phyloP scores from a whole-genome alignment of 441 rosid genomes.

The Mallotus japonicus region DNA sequence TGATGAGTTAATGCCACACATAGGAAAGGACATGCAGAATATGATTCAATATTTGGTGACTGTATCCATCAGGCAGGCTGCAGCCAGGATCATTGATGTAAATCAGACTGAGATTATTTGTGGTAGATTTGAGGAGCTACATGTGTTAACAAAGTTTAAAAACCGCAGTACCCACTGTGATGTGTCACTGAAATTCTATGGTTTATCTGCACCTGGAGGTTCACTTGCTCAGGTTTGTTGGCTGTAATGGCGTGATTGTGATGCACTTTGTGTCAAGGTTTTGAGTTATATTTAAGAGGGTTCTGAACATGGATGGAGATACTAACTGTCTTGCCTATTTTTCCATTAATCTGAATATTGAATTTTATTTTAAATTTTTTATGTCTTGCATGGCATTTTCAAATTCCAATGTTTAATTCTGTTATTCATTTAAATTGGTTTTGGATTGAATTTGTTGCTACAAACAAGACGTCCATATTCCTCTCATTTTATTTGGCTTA shows the following conservation, averaged over 20 bases:
- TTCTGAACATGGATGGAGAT: not conserved
- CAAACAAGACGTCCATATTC: not conserved
- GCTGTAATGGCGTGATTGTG: slow-evolving; percentile 11
- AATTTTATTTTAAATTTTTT: not conserved
- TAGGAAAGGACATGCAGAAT: slow-evolving; percentile 83
- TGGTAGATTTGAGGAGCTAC: slow-evolving; percentile 93
- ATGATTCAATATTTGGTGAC: slow-evolving; percentile 76
- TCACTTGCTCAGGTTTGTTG: slow-evolving; percentile 93
- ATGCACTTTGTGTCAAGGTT: slow-evolving; percentile 12
- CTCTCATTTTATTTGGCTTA: slow-evolving; percentile 1
- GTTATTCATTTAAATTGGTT: not conserved
- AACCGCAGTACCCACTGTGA: slow-evolving; percentile 73
- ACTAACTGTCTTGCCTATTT: not conserved
- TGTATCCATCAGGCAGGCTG: slow-evolving; percentile 81
- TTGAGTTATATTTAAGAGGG: slow-evolving; percentile 12
- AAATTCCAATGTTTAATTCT: slow-evolving; percentile 2
- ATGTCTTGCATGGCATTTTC: not conserved
- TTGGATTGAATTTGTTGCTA: not conserved
- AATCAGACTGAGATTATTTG: slow-evolving; percentile 78
- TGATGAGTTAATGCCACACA: slow-evolving; percentile 57
- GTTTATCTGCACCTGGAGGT: slow-evolving; percentile 98
- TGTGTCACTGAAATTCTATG: slow-evolving; percentile 79
- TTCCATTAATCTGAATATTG: not conserved
- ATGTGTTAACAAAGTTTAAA: slow-evolving; percentile 76
- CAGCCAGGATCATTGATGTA: slow-evolving; percentile 74